A percentile compares a stretch with the other conserved stretches of the same genome.
Evolutionary conservation across 2,329 filamentous ascomycete genomes (phyloP).

Genomic region (Seiridium unicorne): DNA sequence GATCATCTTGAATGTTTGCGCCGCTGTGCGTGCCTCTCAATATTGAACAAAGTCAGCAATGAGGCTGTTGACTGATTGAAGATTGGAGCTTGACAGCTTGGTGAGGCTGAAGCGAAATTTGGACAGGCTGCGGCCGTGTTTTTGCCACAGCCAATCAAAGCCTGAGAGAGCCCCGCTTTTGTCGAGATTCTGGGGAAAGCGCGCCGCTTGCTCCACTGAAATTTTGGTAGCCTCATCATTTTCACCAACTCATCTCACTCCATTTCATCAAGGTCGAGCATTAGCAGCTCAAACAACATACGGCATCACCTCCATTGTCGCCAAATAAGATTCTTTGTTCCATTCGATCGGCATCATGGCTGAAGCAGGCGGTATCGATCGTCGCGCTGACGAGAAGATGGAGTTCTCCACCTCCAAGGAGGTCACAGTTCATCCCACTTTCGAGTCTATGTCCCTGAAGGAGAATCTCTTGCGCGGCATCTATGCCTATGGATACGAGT

Average conservation of each 20-base stretch:
- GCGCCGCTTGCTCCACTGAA: slow-evolving; percentile 7
- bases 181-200: slow-evolving; percentile 5
- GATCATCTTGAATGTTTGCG: slow-evolving; percentile 56
- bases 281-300: no score
- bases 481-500: slow-evolving; percentile 98
- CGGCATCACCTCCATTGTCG: no score
- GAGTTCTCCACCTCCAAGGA: slow-evolving; percentile 98
- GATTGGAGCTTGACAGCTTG: background rate
- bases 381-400: slow-evolving; percentile 92
- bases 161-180: background rate
- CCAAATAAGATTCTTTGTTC: background rate
- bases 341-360: slow-evolving; percentile 64
- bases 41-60: background rate
- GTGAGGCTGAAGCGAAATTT: slow-evolving; percentile 15
- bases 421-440: slow-evolving; percentile 90
- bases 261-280: background rate
- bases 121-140: slow-evolving; percentile 11
- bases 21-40: background rate
- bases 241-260: slow-evolving; percentile 4
- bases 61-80: background rate
- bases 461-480: slow-evolving; percentile 95
- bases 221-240: slow-evolving; percentile 8
- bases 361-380: slow-evolving; percentile 76
- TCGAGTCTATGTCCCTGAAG: slow-evolving; percentile 95
- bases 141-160: slow-evolving; percentile 12